Evolutionary conservation across 2,329 filamentous ascomycete genomes (phyloP).

Genomic region (Ceratocystis cacaofunesta): DNA sequence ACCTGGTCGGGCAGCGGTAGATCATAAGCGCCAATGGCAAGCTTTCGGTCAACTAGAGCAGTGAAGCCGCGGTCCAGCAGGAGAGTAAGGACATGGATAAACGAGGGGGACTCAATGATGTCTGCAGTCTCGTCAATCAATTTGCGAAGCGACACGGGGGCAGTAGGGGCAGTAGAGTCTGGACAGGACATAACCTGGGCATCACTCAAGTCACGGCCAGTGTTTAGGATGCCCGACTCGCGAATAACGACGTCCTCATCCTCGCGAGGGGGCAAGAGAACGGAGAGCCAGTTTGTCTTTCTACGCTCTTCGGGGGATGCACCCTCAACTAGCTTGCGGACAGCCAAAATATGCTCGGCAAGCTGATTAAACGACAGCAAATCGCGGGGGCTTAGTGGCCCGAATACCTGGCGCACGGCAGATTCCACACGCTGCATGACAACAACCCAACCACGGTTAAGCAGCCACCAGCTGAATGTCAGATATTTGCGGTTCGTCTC

Average conservation of each 20-base stretch:
- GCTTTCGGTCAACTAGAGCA: slow-evolving; percentile 65
- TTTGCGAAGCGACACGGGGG: slow-evolving; percentile 47
- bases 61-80: slow-evolving; percentile 81
- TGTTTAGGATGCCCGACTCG: slow-evolving; percentile 63
- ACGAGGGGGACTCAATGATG: slow-evolving; percentile 83
- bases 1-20: slow-evolving; percentile 17
- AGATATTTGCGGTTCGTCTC: slow-evolving; percentile 91
- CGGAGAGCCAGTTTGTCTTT: slow-evolving; percentile 57
- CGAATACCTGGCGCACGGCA: slow-evolving; percentile 83
- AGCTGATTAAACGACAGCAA: slow-evolving; percentile 70
- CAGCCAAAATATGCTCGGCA: slow-evolving; percentile 64
- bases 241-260: slow-evolving; percentile 72
- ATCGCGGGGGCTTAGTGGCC: slow-evolving; percentile 75
- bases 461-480: slow-evolving; percentile 94
- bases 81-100: slow-evolving; percentile 70
- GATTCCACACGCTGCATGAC: slow-evolving; percentile 66
- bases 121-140: slow-evolving; percentile 93
- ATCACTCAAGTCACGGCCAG: slow-evolving; percentile 23
- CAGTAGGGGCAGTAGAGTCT: slow-evolving; percentile 19
- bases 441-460: slow-evolving; percentile 78
- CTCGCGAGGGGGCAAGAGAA: slow-evolving; percentile 63
- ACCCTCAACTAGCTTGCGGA: slow-evolving; percentile 75
- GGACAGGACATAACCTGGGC: slow-evolving; percentile 18
- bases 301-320: slow-evolving; percentile 28
- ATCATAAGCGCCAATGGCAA: slow-evolving; percentile 67